These are phyloP conservation scores for Umbelopsis sp. DNA, from an alignment of 192 early-diverging fungal genomes.

Conservation along the genomic window DNA sequence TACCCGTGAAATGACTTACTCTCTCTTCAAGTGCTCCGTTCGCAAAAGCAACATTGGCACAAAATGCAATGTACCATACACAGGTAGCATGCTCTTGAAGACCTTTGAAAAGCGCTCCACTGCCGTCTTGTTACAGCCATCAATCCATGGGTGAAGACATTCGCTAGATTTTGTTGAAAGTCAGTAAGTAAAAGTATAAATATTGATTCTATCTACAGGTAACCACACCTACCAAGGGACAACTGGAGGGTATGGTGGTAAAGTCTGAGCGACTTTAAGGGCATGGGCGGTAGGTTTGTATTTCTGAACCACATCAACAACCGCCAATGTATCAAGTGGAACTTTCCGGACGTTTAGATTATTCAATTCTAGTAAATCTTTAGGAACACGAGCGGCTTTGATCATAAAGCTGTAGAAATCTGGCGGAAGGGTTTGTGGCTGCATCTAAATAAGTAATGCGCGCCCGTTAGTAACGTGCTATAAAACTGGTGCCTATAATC, in stretches of 20 bases:
- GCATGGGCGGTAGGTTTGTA: constrained; percentile 44
- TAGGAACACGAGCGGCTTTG: constrained; percentile 61
- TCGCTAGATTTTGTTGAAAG: constrained; percentile 33
- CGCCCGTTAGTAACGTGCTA: neutral
- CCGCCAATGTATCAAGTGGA: constrained; percentile 39
- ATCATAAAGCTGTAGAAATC: constrained; percentile 66
- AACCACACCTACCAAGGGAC: constrained; percentile 55
- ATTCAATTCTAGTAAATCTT: constrained; percentile 58
- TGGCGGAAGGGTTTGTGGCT: constrained; percentile 55
- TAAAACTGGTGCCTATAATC: neutral
- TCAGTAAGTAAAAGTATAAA: neutral
- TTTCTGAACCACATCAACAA: constrained; percentile 34
- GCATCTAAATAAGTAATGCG: constrained; percentile 45
- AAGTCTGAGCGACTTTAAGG: constrained; percentile 32
- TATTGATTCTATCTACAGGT: neutral
- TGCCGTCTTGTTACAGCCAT: constrained; percentile 47
- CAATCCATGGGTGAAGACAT: constrained; percentile 53
- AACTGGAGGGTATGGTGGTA: constrained; percentile 43
- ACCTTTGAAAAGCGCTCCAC: constrained; percentile 54
- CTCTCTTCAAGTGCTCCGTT: constrained; percentile 51
- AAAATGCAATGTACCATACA: constrained; percentile 74
- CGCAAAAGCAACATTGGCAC: constrained; percentile 72
- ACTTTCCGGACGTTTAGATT: constrained; percentile 47
- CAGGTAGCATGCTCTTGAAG: constrained; percentile 55
- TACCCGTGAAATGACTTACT: constrained; percentile 45